Evolutionary conservation across 169 alveolate genomes (phyloP), one percentile per base, ranked within the genome.

Genomic region (Babesia ovis): DNA sequence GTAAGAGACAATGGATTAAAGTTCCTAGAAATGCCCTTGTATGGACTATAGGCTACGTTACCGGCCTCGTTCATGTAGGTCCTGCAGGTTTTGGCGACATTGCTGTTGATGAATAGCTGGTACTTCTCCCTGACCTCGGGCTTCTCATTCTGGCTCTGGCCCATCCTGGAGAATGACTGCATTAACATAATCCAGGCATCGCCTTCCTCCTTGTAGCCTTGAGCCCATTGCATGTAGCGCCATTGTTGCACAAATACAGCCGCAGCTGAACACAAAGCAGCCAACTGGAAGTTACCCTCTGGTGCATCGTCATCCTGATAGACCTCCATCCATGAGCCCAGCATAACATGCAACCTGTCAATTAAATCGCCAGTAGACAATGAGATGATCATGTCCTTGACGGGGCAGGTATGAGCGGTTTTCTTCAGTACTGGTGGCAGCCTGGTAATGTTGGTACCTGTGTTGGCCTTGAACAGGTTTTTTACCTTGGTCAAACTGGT

Each of bases 21-120:
- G 53, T 72, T 68, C 20, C 64, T 23, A 22, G 77, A 27, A 37
- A 77, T 62, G 0, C 84, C 82, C 66, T 72, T 70, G 73, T 70
- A 51, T 3, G 80, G 75, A n/a, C 67, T 45, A 34, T 51, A 23
- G 23, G 85, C 71, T 4, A 81, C 22, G 14, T 42, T 22, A 39
- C 89, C 89, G 4, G 89, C 89, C 31, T 66, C 51, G 58, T 62
- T 71, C 23, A 81, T 81, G 73, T 81, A 81, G 41, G 71, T 72
- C n/a, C 85, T 31, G 69, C 89, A 81, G 8, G 9, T 11, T 23
- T 72, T 70, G 22, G 83, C 85, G 0, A 66, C 85, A 22, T 32
- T 51, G 53, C 82, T 48, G 83, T 79, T 79, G 39, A 79, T 56
- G 58, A 79, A 48, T 20, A 11, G 34, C 77, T 69, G 57, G 45